Percentiles rank a stretch among this genome's conserved stretches.
Conservation (phyloP, 805 yeast genomes). For the Ogataea degrootiae region DNA sequence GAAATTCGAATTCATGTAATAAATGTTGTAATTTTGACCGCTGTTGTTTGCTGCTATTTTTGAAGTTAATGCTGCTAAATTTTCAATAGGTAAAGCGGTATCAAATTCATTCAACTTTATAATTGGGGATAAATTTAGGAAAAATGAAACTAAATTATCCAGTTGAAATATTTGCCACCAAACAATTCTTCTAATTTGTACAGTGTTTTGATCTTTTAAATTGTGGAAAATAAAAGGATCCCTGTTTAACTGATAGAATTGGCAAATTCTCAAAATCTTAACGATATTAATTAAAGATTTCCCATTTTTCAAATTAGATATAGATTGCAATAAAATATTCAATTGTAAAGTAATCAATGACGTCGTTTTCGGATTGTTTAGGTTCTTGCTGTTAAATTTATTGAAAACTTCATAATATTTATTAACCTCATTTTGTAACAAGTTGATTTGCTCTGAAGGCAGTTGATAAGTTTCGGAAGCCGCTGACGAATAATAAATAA, state of each 20-base stretch:
- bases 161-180: constrained; percentile 67
- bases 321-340: constrained; percentile 20
- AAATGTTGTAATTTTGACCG: constrained; percentile 9
- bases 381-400: constrained; percentile 11
- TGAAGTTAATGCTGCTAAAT: constrained; percentile 1
- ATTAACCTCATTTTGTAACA: constrained; percentile 16
- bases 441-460: constrained; percentile 3
- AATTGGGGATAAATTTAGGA: constrained; percentile 19
- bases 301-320: constrained; percentile 22
- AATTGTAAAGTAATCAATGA: constrained; percentile 19
- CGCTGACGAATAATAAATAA: constrained; percentile 16
- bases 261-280: constrained; percentile 21
- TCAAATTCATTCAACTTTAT: constrained; percentile 23
- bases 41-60: neutral
- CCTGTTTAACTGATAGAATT: constrained; percentile 41
- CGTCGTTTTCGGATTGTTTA: constrained; percentile 22
- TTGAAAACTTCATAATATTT: constrained; percentile 16
- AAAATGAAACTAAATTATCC: constrained; percentile 34
- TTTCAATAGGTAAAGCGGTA: constrained; percentile 21
- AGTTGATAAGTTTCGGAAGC: constrained; percentile 10
- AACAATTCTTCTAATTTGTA: constrained; percentile 50
- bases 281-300: constrained; percentile 20
- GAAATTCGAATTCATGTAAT: constrained; percentile 20
- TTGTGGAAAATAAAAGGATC: constrained; percentile 55
- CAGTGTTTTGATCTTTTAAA: constrained; percentile 41